Evolutionary conservation across 2,329 filamentous ascomycete genomes (phyloP).

Genomic region (Helotiales sp.): DNA sequence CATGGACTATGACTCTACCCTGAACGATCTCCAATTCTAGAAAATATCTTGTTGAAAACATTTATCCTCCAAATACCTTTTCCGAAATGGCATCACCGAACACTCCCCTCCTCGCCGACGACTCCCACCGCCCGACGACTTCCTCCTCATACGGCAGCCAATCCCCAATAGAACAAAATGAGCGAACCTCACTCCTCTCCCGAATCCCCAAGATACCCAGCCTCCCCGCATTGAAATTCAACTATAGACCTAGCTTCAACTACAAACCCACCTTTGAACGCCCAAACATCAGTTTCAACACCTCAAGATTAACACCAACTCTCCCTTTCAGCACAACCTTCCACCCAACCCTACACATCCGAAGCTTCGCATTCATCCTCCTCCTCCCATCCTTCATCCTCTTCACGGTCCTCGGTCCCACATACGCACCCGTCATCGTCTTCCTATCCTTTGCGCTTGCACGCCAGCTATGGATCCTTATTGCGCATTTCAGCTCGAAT

Average conservation of each 20-base stretch:
- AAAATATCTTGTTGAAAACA: background rate
- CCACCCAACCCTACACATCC: conserved; percentile 24
- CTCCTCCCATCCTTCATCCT: conserved; percentile 32
- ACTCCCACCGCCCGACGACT: conserved; percentile 11
- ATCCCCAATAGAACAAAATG: conserved; percentile 19
- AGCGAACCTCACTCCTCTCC: background rate
- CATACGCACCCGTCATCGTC: conserved; percentile 20
- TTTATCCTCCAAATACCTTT: background rate
- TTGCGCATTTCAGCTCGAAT: conserved; percentile 27
- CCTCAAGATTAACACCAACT: conserved; percentile 25
- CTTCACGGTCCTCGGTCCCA: conserved; percentile 24
- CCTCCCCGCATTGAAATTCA: background rate
- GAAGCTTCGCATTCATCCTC: conserved; percentile 25
- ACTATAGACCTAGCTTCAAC: background rate
- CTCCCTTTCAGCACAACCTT: conserved; percentile 31
- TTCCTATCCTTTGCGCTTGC: conserved; percentile 33
- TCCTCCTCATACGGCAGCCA: conserved; percentile 13
- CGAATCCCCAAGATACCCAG: background rate
- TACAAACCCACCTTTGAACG: background rate
- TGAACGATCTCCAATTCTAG: background rate
- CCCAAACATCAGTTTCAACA: conserved; percentile 17
- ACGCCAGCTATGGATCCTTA: conserved; percentile 27
- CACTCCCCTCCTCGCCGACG: conserved; percentile 26
- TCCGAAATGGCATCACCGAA: conserved; percentile 27
- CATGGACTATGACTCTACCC: background rate